Base-by-base conservation (phyloP, 352 stramenopile species). In the Pythium pectinolyticum region DNA sequence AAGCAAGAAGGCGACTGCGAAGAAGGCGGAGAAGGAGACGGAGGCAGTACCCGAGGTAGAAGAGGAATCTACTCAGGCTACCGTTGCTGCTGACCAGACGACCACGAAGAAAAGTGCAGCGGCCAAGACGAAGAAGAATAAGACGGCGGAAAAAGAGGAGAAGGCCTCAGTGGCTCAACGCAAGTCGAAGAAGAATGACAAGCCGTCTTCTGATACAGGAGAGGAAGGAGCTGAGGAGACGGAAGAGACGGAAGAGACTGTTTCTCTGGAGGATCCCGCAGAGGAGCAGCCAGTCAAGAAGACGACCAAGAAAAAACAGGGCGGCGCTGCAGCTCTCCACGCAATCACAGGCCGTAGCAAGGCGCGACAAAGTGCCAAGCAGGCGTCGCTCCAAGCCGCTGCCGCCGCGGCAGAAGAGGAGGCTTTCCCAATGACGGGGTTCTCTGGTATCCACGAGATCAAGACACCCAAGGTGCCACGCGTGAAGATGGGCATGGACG, bases 381-480 rank as follows among this genome's bases (percentile, higher is more conserved):
- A 43, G n/a, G 51, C 52, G 9, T 41, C 60, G 17, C 14, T 67
- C 31, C 55, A 27, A 28, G 35, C 62, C n/a, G 31, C 32, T 10
- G 51, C 34, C 20, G 35, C 62, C n/a, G 31, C 32, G 6, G 51
- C 34, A 20, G 56, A 39, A 27, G 49, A 61, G 15, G 34, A 61
- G 17, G 19, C 43, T 11, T 31, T 22, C 31, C n/a, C 50, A 1
- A 32, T 66, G 7, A 25, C 43, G 11, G 55, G 49, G 2, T 57
- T 70, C 28, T 47, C 53, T 15, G 45, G 43, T 20, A 77, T 86
- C 58, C 77, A 88, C 46, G 82, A 91, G 30, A 77, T 89, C 28
- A 73, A 63, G 31, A 91, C 82, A 12, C 82, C 82, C 22, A 89
- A 87, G 61, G 77, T 88, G 14, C 41, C 78, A n/a, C 56, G 48